Evolutionary conservation across 345 rosid genomes (phyloP).

Genomic region (Bruguiera parviflora): DNA sequence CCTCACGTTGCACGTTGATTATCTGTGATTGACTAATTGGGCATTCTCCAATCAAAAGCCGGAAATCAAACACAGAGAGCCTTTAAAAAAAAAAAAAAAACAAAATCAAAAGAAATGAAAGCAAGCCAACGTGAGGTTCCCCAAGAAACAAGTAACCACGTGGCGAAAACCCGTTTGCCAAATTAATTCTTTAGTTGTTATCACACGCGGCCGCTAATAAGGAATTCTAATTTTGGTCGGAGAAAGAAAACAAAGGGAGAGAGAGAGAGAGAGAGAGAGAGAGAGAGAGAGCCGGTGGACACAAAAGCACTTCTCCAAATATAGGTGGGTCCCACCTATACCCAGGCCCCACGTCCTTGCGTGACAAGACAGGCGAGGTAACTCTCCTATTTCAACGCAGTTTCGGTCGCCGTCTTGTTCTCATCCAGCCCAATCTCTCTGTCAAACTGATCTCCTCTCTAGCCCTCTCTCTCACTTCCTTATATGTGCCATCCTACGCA

Average conservation of each 20-base stretch:
- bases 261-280: too few species aligned
- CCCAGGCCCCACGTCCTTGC: background rate
- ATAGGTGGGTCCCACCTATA: background rate
- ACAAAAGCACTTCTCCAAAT: conserved; percentile 1
- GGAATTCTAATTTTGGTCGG: background rate
- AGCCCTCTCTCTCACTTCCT: background rate
- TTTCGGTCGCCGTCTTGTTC: background rate
- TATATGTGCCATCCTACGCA: background rate
- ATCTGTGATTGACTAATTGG: too few species aligned
- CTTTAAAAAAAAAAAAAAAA: background rate
- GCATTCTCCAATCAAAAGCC: too few species aligned
- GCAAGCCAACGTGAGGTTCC: background rate
- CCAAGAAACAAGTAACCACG: background rate
- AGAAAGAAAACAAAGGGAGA: background rate
- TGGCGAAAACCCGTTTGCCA: background rate
- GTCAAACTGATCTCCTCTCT: too few species aligned
- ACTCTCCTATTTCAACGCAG: conserved; percentile 13
- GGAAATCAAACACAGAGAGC: too few species aligned
- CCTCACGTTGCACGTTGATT: too few species aligned
- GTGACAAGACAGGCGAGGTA: background rate
- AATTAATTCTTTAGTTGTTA: background rate
- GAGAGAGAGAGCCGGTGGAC: too few species aligned
- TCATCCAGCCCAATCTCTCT: background rate
- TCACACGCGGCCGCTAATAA: background rate
- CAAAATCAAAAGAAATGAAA: background rate